Evolutionary conservation across 2,329 filamentous ascomycete species (phyloP).

Genomic region (Epichloe uncinata): DNA sequence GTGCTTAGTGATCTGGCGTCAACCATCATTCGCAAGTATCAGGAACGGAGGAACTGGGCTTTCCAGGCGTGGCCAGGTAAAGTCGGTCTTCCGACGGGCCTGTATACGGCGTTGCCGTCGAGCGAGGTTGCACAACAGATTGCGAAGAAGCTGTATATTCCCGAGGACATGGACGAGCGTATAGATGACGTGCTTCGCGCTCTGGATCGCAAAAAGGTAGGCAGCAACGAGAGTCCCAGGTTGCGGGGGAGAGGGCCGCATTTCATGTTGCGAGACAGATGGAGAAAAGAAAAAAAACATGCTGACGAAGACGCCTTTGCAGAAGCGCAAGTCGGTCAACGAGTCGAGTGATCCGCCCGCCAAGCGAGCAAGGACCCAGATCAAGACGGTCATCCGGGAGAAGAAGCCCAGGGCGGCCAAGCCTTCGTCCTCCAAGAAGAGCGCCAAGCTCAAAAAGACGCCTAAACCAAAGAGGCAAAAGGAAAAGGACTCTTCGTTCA

Average conservation of each 20-base stretch:
- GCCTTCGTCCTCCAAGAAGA: conserved; percentile 18
- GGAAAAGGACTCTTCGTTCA: conserved; percentile 11
- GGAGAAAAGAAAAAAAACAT: neutral
- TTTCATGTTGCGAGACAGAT: too few species aligned
- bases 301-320: conserved; percentile 13
- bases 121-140: conserved; percentile 74
- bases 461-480: conserved; percentile 20
- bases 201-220: conserved; percentile 64
- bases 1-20: conserved; percentile 80
- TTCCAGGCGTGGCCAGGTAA: conserved; percentile 76
- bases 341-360: conserved; percentile 33
- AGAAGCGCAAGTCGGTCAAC: conserved; percentile 45
- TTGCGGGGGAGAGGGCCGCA: too few species aligned
- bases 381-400: conserved; percentile 23
- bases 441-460: conserved; percentile 12
- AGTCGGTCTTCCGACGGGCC: conserved; percentile 62
- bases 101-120: conserved; percentile 63
- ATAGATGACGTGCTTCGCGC: conserved; percentile 54
- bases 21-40: conserved; percentile 69
- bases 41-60: conserved; percentile 73
- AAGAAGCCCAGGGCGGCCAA: conserved; percentile 26
- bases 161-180: conserved; percentile 60
- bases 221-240: neutral
- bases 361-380: conserved; percentile 24
- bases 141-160: conserved; percentile 72